Evolutionary conservation across 306 rosid genomes (phyloP).

Genomic region (Trichosanthes truncata): DNA sequence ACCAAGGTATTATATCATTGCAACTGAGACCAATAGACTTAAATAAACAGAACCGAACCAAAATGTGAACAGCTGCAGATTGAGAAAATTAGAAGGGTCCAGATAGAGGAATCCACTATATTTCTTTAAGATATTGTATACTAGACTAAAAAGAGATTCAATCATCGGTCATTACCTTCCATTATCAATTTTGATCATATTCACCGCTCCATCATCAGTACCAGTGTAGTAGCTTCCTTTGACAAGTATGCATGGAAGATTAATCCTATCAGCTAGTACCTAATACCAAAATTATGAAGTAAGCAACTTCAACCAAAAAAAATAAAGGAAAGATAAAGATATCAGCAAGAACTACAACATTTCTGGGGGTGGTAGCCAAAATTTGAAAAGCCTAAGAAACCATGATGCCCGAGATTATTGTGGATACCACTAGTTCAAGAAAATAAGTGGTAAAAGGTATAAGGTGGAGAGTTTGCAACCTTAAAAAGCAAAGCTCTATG

Average conservation of each 20-base stretch:
- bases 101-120: conserved; percentile 4
- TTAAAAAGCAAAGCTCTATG: conserved; percentile 95
- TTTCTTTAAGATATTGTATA: conserved; percentile 8
- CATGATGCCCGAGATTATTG: not conserved
- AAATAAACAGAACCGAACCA: not conserved
- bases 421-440: not conserved
- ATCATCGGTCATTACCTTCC: conserved; percentile 51
- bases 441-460: not conserved
- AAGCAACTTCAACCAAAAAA: conserved; percentile 18
- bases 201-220: conserved; percentile 94
- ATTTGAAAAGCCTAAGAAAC: conserved; percentile 3
- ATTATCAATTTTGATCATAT: conserved; percentile 74
- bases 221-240: conserved; percentile 99
- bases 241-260: conserved; percentile 90
- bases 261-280: conserved; percentile 94
- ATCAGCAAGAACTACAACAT: not conserved
- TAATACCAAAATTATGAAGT: conserved; percentile 31
- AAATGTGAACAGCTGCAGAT: not conserved
- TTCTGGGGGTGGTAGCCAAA: not conserved
- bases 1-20: not conserved
- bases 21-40: not conserved
- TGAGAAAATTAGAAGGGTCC: not conserved
- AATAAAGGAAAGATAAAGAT: not conserved
- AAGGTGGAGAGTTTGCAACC: conserved; percentile 25
- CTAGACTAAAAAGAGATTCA: not conserved